Evolutionary conservation across 1,284 basidiomycete species (phyloP), one percentile per base, ranked within the genome.

Genomic region (Ustilago sp.): DNA sequence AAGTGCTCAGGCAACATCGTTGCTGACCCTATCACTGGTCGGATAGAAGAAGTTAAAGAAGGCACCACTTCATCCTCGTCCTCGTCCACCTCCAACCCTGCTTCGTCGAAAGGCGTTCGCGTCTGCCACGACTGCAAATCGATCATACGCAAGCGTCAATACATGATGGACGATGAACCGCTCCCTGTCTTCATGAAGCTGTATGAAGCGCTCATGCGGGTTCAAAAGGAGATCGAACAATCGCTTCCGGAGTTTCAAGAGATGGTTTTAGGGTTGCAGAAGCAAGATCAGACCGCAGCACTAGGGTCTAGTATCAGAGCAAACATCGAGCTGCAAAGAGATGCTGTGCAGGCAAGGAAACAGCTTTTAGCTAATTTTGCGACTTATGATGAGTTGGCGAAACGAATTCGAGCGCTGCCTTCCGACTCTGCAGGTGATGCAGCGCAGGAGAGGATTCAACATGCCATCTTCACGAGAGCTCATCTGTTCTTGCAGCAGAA

Each of bases 321-420:
- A 78, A 72, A 82, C 77, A 48, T 86, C 73, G 60, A 67, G 45
- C 72, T 87, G 6, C 83, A 87, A 36, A 70, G 81, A n/a, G 85
- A 94, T 83, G 92, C 92, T 2, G 88, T 91, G 11, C 88, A 89
- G 3, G 89, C 90, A 0, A 90, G 94, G 65, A 95, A 94, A 83
- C 90, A 91, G 17, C 89, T 98, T 11, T 86, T 97, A 8, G 91
- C 93, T 53, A 90, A 92, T 2, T 94, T 97, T 86, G 89, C 91
- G 8, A 91, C 93, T 65, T 98, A 98, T 86, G 96, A 99, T 81
- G 90, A 91, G 51, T 87, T 98, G 5, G 90, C 94, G 0, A 96
- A 95, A 84, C 91, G 92, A 38, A 93, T 98, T 79, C 90, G 91
- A 58, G 89, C 88, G 68, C 87, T 96, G 23, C 92, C 93, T 7